These are phyloP conservation scores for Trametes punicea DNA, from an alignment of 768 basidiomycete species.

Conservation along the genomic window DNA sequence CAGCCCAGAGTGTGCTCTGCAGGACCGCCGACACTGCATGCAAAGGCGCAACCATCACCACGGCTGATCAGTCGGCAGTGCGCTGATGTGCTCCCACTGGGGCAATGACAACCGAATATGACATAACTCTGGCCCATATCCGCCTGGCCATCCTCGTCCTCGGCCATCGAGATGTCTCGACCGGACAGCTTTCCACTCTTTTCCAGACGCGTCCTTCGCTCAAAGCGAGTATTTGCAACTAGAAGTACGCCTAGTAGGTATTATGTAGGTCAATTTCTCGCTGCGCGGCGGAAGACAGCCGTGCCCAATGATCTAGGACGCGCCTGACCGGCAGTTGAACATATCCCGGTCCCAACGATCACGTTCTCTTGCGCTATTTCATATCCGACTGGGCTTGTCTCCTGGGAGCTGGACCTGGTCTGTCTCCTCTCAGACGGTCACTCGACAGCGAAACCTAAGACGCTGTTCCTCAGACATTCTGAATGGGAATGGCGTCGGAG, in stretches of 20 bases:
- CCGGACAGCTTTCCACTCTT: neutral
- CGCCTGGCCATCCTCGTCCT: neutral
- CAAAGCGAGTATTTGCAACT: too few species aligned
- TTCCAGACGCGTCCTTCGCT: neutral
- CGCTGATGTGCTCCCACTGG: too few species aligned
- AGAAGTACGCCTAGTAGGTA: too few species aligned
- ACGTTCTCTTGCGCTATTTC: constrained; percentile 1
- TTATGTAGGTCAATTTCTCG: too few species aligned
- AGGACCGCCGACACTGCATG: neutral
- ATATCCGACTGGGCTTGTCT: constrained; percentile 2
- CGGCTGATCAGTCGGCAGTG: too few species aligned
- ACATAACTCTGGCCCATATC: too few species aligned
- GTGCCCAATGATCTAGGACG: neutral
- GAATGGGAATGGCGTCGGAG: too few species aligned
- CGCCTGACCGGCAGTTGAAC: neutral
- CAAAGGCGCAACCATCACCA: neutral
- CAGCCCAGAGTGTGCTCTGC: neutral
- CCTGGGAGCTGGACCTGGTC: too few species aligned
- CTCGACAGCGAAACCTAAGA: neutral
- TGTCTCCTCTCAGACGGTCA: neutral
- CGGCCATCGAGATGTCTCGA: neutral
- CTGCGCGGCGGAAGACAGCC: constrained; percentile 2
- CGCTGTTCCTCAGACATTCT: neutral
- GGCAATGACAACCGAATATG: neutral
- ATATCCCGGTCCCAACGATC: constrained; percentile 3